A percentile compares a stretch with the other conserved stretches of the same genome.
Conservation (phyloP, 202 grass and related monocot genomes). For the Carex arenaria region DNA sequence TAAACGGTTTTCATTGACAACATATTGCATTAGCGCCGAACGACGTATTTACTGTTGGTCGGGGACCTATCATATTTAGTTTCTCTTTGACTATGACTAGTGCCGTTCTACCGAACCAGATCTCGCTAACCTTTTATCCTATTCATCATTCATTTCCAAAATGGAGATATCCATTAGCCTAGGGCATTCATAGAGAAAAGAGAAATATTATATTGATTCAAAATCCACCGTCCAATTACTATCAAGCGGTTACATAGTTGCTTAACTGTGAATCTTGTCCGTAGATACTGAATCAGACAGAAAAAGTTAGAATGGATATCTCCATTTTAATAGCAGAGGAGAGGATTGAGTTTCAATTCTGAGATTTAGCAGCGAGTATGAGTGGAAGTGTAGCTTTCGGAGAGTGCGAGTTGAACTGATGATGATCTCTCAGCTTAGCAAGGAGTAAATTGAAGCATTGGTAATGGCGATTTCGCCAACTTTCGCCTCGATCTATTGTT, state of each 20-base stretch:
- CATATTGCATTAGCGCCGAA: too few relatives aligned
- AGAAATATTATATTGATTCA: too few relatives aligned
- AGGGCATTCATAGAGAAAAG: too few relatives aligned
- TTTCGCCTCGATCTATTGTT: constrained; percentile 18
- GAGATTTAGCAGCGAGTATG: not conserved
- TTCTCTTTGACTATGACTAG: not conserved
- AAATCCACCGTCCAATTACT: not conserved
- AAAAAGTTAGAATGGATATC: not conserved
- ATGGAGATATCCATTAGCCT: not conserved
- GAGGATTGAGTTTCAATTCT: not conserved
- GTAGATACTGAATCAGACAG: not conserved
- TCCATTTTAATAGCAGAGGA: not conserved
- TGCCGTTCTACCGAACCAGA: not conserved
- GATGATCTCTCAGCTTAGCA: not conserved
- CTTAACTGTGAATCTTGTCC: not conserved
- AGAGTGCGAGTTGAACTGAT: constrained; percentile 1
- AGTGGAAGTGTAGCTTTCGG: not conserved
- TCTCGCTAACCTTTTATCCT: not conserved
- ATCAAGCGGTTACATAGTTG: not conserved
- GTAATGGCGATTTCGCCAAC: constrained; percentile 17
- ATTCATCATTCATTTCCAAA: not conserved
- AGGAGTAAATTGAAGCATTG: not conserved
- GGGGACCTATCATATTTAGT: not conserved
- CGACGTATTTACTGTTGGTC: too few relatives aligned
- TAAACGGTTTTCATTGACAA: too few relatives aligned